Conservation (phyloP, 805 yeast genomes). For the Cyberlindnera maclurae region DNA sequence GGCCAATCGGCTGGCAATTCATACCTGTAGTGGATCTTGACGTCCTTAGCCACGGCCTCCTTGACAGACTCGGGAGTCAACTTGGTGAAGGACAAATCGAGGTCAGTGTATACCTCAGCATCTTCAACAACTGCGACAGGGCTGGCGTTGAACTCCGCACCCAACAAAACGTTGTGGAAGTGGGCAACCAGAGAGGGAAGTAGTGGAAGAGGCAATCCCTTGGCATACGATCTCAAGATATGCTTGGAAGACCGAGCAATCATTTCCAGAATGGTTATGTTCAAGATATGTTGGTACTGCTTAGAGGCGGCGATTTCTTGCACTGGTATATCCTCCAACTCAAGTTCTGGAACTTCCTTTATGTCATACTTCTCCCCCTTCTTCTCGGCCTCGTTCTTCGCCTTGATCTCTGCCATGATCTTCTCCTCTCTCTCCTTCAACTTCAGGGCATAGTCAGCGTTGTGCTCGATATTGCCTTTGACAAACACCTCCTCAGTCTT, state of each 20-base stretch:
- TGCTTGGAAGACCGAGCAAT: conserved; percentile 78
- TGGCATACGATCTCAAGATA: conserved; percentile 45
- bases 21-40: conserved; percentile 56
- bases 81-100: conserved; percentile 34
- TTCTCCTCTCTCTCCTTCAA: conserved; percentile 9
- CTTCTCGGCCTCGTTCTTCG: conserved; percentile 20
- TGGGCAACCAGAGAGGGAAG: conserved; percentile 59
- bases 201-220: conserved; percentile 42
- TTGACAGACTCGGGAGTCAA: conserved; percentile 42
- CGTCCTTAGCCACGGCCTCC: conserved; percentile 43
- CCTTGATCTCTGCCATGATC: conserved; percentile 14
- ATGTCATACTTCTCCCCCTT: conserved; percentile 19
- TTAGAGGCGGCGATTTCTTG: conserved; percentile 9
- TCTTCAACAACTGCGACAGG: conserved; percentile 39
- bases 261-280: conserved; percentile 44
- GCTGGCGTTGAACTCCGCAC: conserved; percentile 35
- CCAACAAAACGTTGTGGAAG: conserved; percentile 65
- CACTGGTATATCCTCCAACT: conserved; percentile 16
- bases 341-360: conserved; percentile 17
- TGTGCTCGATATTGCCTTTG: conserved; percentile 14
- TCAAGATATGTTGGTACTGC: conserved; percentile 11
- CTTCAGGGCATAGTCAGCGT: conserved; percentile 14
- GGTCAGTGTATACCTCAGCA: conserved; percentile 34
- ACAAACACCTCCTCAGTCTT: conserved; percentile 8
- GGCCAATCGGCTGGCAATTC: conserved; percentile 45